phyloP scores from a whole-genome alignment of 495 filamentous ascomycete species.

The Penicillium chermesinum region DNA sequence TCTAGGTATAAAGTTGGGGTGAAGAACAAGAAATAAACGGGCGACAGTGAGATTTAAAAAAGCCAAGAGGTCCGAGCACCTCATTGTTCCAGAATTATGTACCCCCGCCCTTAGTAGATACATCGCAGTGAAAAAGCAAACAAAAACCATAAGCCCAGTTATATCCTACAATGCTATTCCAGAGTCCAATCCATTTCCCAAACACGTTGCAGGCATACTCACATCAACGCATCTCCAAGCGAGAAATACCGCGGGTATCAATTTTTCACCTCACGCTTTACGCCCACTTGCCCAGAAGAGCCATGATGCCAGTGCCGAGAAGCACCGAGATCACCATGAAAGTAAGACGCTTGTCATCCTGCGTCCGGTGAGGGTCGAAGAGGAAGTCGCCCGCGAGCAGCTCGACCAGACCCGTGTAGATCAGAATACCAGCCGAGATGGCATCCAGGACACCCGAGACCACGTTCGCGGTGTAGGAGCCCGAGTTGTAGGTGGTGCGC shows the following conservation, averaged over 20 bases:
- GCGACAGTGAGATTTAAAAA: background rate
- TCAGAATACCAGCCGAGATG: constrained; percentile 34
- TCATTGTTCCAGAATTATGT: background rate
- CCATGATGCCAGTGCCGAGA: constrained; percentile 37
- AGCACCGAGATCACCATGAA: constrained; percentile 34
- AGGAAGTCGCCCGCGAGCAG: constrained; percentile 37
- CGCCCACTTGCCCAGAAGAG: constrained; percentile 39
- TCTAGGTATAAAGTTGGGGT: no score
- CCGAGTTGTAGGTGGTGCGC: constrained; percentile 35
- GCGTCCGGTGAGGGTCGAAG: constrained; percentile 35
- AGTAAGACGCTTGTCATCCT: constrained; percentile 26
- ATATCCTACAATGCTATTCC: no score
- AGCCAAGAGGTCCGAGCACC: background rate
- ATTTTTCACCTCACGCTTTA: constrained; percentile 4
- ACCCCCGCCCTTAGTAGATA: background rate
- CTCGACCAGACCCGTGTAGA: constrained; percentile 40
- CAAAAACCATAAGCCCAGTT: background rate
- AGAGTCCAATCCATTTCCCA: background rate
- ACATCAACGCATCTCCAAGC: background rate
- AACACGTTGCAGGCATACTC: background rate
- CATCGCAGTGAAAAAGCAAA: background rate
- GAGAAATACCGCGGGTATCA: background rate
- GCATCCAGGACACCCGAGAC: constrained; percentile 37
- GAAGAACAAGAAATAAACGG: background rate
- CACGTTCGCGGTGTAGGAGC: constrained; percentile 33